Evolutionary conservation across 2,329 filamentous ascomycete species (phyloP).

Genomic region (Aspergillus felis): DNA sequence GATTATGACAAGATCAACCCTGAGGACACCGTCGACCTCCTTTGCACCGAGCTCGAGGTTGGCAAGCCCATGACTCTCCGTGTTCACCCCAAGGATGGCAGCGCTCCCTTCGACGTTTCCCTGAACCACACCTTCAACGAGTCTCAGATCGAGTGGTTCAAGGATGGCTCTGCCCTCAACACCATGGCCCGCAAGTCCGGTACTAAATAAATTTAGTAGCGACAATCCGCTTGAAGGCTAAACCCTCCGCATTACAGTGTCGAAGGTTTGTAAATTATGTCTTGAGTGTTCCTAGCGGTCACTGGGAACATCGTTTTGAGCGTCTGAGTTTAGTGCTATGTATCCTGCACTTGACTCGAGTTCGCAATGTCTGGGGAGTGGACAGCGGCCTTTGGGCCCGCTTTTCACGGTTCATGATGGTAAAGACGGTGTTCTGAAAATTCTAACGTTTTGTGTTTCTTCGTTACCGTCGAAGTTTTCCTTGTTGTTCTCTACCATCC

Average conservation of each 20-base stretch:
- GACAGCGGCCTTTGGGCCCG: constrained; percentile 15
- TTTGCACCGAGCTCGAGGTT: constrained; percentile 83
- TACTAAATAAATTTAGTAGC: constrained; percentile 24
- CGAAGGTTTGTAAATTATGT: constrained; percentile 21
- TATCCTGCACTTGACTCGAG: background rate
- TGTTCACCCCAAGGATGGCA: constrained; percentile 85
- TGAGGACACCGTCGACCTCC: constrained; percentile 85
- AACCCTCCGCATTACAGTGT: constrained; percentile 2
- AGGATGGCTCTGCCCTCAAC: constrained; percentile 95
- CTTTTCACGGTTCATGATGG: constrained; percentile 25
- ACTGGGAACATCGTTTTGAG: constrained; percentile 6
- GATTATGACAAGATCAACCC: constrained; percentile 98
- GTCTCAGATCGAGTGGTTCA: constrained; percentile 98
- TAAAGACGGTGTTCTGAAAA: constrained; percentile 32
- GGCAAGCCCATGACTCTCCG: constrained; percentile 89
- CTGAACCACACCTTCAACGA: constrained; percentile 97
- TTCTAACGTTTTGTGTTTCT: constrained; percentile 32
- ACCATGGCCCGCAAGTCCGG: constrained; percentile 79
- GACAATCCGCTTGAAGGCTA: background rate
- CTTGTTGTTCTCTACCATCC: constrained; percentile 26
- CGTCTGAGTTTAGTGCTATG: background rate
- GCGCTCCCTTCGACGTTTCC: constrained; percentile 69
- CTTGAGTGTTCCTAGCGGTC: constrained; percentile 19
- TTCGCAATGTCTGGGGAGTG: background rate
- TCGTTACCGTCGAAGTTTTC: constrained; percentile 20